Evolutionary conservation across 2,329 filamentous ascomycete genomes (phyloP).

Genomic region (Penicillium aurantiogriseum): DNA sequence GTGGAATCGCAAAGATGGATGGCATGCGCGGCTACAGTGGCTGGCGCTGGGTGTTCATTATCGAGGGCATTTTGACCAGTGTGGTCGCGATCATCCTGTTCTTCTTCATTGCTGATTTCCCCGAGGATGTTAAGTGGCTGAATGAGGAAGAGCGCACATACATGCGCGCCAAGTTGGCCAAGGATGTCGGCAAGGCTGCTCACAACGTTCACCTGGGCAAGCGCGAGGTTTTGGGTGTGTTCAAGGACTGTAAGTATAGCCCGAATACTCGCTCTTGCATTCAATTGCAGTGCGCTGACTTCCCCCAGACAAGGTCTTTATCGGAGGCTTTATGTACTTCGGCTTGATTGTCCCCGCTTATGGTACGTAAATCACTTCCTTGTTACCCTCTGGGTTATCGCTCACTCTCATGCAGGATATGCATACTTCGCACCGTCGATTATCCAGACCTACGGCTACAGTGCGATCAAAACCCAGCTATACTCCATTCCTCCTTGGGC

Average conservation of each 20-base stretch:
- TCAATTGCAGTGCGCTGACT: conserved; percentile 14
- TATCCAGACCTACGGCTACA: conserved; percentile 65
- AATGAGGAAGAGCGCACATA: conserved; percentile 66
- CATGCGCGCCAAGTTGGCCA: conserved; percentile 63
- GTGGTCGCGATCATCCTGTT: conserved; percentile 58
- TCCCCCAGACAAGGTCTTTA: conserved; percentile 58
- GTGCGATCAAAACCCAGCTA: conserved; percentile 51
- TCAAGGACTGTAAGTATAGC: conserved; percentile 60
- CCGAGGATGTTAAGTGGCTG: conserved; percentile 72
- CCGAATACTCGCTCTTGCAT: not conserved
- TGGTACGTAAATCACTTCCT: conserved; percentile 35
- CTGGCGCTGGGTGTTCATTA: conserved; percentile 57
- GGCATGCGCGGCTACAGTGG: conserved; percentile 57
- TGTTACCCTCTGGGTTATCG: not conserved
- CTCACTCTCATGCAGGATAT: conserved; percentile 48
- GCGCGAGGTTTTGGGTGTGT: conserved; percentile 59
- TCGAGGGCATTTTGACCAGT: conserved; percentile 63
- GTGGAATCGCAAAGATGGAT: conserved; percentile 59
- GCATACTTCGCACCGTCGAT: conserved; percentile 76
- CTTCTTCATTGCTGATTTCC: conserved; percentile 72
- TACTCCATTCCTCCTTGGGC: conserved; percentile 61
- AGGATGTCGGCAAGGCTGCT: conserved; percentile 67
- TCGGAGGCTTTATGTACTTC: conserved; percentile 79
- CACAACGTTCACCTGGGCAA: conserved; percentile 61
- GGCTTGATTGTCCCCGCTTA: conserved; percentile 76